Percentiles rank a stretch among this genome's conserved stretches.
Evolutionary conservation across 345 rosid genomes (phyloP).

Genomic region (Lepidium aucheri): DNA sequence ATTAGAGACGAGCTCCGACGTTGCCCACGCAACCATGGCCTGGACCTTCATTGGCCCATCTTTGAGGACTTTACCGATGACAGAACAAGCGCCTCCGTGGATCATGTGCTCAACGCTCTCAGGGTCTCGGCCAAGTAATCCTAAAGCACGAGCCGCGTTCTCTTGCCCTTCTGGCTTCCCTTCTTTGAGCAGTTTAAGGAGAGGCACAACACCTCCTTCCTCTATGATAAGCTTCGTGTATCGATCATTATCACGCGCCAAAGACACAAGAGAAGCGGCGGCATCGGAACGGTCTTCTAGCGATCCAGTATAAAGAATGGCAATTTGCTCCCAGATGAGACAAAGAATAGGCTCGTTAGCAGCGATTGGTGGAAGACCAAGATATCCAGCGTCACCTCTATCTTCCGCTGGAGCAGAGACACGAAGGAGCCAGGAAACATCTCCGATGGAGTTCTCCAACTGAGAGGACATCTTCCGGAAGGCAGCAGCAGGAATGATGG

Average conservation of each 20-base stretch:
- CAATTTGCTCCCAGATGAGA: conserved; percentile 94
- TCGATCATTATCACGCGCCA: conserved; percentile 80
- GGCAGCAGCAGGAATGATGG: conserved; percentile 61
- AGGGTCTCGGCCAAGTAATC: conserved; percentile 69
- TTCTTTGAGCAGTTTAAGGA: conserved; percentile 71
- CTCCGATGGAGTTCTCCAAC: conserved; percentile 76
- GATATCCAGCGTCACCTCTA: conserved; percentile 53
- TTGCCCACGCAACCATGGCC: conserved; percentile 86
- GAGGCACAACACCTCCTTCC: conserved; percentile 80
- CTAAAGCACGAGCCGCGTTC: conserved; percentile 76
- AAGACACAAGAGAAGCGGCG: conserved; percentile 75
- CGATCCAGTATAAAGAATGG: conserved; percentile 66
- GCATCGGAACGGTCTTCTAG: conserved; percentile 70
- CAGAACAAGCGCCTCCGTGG: conserved; percentile 59
- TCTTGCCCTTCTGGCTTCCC: conserved; percentile 78
- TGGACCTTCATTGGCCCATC: conserved; percentile 94
- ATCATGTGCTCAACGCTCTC: conserved; percentile 82
- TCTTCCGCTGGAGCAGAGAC: conserved; percentile 76
- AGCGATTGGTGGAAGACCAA: conserved; percentile 93
- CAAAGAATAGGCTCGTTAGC: conserved; percentile 91
- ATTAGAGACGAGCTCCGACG: conserved; percentile 59
- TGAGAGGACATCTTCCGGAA: conserved; percentile 66
- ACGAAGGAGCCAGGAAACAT: conserved; percentile 86
- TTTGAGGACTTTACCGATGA: conserved; percentile 75
- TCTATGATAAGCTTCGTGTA: conserved; percentile 86